Evolutionary conservation across 2,329 filamentous ascomycete species (phyloP).

Genomic region (Blastomyces silverae): DNA sequence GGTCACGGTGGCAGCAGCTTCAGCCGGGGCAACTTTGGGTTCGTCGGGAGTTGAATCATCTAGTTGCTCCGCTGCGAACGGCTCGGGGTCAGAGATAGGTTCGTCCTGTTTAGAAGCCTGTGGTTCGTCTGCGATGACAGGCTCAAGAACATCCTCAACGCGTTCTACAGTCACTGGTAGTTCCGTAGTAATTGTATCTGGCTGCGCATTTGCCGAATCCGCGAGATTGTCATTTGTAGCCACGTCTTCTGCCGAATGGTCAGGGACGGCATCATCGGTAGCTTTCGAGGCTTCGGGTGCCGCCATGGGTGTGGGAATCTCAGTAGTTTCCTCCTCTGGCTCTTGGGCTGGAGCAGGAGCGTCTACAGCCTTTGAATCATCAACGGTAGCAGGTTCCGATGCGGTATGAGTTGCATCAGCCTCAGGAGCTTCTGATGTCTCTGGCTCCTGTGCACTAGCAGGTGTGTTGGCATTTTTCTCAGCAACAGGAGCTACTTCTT

Average conservation of each 20-base stretch:
- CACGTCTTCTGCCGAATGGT: not conserved
- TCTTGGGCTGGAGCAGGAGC: not conserved
- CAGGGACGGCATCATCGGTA: not conserved
- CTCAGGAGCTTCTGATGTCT: not conserved
- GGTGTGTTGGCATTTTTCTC: not conserved
- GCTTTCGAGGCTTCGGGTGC: not conserved
- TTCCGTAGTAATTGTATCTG: not conserved
- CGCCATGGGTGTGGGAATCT: not conserved
- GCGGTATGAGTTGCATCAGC: not conserved
- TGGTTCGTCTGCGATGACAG: not conserved
- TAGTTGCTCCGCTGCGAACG: not conserved
- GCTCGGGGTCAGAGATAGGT: conserved; percentile 10
- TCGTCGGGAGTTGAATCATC: not conserved
- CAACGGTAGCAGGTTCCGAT: not conserved
- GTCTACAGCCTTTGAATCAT: not conserved
- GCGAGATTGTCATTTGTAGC: not conserved
- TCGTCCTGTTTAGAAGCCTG: not conserved
- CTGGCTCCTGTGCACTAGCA: not conserved
- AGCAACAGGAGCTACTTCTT: not conserved
- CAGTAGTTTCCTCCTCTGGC: not conserved
- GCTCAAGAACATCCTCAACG: conserved; percentile 13
- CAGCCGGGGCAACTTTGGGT: not conserved
- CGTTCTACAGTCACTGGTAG: not conserved
- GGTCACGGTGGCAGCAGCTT: not conserved
- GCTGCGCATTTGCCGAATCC: not conserved